phyloP scores from a whole-genome alignment of 306 rosid genomes.

The Amphicarpaea edgeworthii region DNA sequence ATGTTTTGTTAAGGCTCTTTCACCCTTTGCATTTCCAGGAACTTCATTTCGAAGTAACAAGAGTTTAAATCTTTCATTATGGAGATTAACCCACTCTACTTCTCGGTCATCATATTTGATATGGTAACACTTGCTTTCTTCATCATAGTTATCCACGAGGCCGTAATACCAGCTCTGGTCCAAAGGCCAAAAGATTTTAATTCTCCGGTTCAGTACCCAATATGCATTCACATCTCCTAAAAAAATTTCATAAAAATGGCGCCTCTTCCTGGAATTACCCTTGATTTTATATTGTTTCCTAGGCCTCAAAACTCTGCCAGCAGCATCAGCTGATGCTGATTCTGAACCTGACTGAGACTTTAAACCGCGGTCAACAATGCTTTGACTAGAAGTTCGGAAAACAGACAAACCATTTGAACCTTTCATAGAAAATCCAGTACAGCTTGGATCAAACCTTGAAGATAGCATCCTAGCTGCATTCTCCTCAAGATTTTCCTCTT shows the following conservation, averaged over 20 bases:
- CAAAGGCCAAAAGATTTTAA: conserved; percentile 96
- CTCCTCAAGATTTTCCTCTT: conserved; percentile 96
- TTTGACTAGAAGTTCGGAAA: conserved; percentile 61
- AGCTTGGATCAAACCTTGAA: conserved; percentile 96
- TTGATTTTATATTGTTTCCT: conserved; percentile 72
- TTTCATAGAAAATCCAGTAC: conserved; percentile 80
- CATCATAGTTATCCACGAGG: conserved; percentile 71
- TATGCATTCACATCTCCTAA: conserved; percentile 68
- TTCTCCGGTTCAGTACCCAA: conserved; percentile 78
- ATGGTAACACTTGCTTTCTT: conserved; percentile 74
- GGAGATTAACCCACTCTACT: conserved; percentile 93
- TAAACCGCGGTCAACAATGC: conserved; percentile 55
- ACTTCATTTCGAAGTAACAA: conserved; percentile 88
- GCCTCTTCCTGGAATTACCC: conserved; percentile 73
- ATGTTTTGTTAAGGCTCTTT: conserved; percentile 48
- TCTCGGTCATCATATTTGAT: conserved; percentile 95
- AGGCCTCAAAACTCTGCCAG: conserved; percentile 82
- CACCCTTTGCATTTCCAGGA: conserved; percentile 63
- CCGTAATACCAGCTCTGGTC: conserved; percentile 97
- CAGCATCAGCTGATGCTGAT: conserved; percentile 74
- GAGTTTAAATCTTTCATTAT: conserved; percentile 91
- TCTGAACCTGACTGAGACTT: conserved; percentile 70
- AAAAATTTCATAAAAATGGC: conserved; percentile 88
- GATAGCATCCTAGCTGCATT: conserved; percentile 98
- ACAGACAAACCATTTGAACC: conserved; percentile 60